phyloP scores from a whole-genome alignment of 2,329 filamentous ascomycete species.

The Talaromyces sp. region DNA sequence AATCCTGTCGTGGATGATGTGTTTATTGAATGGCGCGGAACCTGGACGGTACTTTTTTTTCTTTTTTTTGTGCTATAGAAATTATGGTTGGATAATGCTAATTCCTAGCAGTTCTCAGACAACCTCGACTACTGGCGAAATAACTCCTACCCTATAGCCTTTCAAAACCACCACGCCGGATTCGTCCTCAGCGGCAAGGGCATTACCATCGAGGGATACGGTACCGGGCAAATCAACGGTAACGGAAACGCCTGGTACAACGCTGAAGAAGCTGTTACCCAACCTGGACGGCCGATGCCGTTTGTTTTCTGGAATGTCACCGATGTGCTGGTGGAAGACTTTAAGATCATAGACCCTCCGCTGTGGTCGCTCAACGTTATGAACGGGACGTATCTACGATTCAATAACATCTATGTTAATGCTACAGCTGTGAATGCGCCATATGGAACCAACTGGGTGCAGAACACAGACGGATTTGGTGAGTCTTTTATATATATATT shows the following conservation, averaged over 20 bases:
- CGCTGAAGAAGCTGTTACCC: constrained; percentile 41
- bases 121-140: constrained; percentile 51
- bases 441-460: constrained; percentile 50
- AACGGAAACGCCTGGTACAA: constrained; percentile 52
- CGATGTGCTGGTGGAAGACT: constrained; percentile 49
- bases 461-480: constrained; percentile 53
- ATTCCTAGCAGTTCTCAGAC: constrained; percentile 36
- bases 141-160: constrained; percentile 47
- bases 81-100: neutral
- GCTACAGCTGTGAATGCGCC: constrained; percentile 47
- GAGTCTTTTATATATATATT: constrained; percentile 4
- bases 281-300: constrained; percentile 50
- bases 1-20: constrained; percentile 48
- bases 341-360: constrained; percentile 46
- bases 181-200: constrained; percentile 47
- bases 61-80: neutral
- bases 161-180: constrained; percentile 52
- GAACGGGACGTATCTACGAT: constrained; percentile 50
- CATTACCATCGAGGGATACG: constrained; percentile 48
- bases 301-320: constrained; percentile 55
- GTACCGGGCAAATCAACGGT: constrained; percentile 49
- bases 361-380: constrained; percentile 54
- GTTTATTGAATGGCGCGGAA: constrained; percentile 47
- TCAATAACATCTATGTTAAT: constrained; percentile 48
- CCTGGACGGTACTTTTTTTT: constrained; percentile 39